Base-by-base conservation (phyloP, 1,139 yeast genomes). In the Kazachstania sp. region DNA sequence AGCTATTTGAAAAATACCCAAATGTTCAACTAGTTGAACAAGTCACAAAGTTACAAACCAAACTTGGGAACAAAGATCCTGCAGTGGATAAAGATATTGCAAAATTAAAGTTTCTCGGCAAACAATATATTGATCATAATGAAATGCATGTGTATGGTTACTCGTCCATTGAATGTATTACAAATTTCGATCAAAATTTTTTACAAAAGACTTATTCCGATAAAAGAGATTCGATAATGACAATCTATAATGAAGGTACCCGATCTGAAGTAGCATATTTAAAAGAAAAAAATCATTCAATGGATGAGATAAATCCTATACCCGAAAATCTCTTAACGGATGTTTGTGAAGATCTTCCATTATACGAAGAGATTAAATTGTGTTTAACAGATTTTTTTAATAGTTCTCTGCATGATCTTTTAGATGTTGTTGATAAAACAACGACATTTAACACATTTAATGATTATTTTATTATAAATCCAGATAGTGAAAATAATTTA, bases 1-100 rank as follows among this genome's bases (percentile, higher is more conserved):
- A 59, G 34, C 37, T 60, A 11, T 58, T 56, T 37, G 47, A 49
- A 20, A 44, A 53, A 19, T 41, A 55, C 8, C 64, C 65, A 7
- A 60, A 59, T 43, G 47, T 56, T 2, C 52, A 57, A 36, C 48
- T 61, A 39, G 36, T 60, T 23, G 41, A 51, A 19, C 49, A 51
- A 37, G 53, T 61, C 5, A 49, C 52, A 20, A 51, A 49, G 19
- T 40, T 59, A 45, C 59, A 61, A 35, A 20, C 36, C 5, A 19
- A 46, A 41, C 9, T 19, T 15, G 19, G 23, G 39, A 12, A 15
- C n/a, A n/a, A 37, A 18, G 31, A 43, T 4, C 28, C 28, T 13
- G 12, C n/a, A 16, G 13, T 36, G 16, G 15, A 1, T 16, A 36
- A n/a, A 4, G 39, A 36, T 13, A 18, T 8, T 12, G 15, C 16